A percentile compares a stretch with the other conserved stretches of the same genome.
Conservation (phyloP, 2,329 filamentous ascomycete species). For the Phyllosticta citrichinensis region DNA sequence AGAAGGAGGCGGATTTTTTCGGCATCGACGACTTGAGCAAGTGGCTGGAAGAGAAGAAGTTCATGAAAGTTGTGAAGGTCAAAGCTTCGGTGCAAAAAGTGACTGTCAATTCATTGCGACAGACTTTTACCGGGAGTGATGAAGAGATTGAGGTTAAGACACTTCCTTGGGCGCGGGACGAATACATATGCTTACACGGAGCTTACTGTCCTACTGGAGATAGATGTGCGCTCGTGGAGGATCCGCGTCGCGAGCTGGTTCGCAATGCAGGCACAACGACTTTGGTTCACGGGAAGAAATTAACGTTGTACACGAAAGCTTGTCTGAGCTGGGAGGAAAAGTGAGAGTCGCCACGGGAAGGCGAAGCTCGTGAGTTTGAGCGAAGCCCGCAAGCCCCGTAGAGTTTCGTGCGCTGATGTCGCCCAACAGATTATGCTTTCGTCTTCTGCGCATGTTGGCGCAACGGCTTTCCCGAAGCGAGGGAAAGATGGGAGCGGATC, state of each 20-base stretch:
- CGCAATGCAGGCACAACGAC: background rate
- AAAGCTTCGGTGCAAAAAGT: background rate
- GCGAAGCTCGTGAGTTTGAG: too few species aligned
- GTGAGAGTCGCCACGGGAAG: background rate
- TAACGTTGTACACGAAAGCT: background rate
- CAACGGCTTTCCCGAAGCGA: background rate
- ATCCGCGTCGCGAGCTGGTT: too few species aligned
- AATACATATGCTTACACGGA: too few species aligned
- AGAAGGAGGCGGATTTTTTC: constrained; percentile 25
- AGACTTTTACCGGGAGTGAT: too few species aligned
- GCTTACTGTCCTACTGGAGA: too few species aligned
- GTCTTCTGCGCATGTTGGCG: background rate
- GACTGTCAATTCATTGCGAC: too few species aligned
- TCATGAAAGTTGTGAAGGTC: constrained; percentile 8
- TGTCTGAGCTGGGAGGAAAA: background rate
- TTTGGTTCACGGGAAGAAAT: background rate
- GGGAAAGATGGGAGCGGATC: background rate
- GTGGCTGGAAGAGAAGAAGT: constrained; percentile 20
- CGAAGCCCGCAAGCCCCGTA: background rate
- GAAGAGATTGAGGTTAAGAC: too few species aligned
- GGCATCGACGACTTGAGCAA: constrained; percentile 18
- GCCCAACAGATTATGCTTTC: background rate
- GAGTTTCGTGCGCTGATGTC: background rate
- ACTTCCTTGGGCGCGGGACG: too few species aligned
- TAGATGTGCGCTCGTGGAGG: too few species aligned